Conservation (phyloP, 192 early-diverging fungal genomes). For the Mortierella alpina region DNA sequence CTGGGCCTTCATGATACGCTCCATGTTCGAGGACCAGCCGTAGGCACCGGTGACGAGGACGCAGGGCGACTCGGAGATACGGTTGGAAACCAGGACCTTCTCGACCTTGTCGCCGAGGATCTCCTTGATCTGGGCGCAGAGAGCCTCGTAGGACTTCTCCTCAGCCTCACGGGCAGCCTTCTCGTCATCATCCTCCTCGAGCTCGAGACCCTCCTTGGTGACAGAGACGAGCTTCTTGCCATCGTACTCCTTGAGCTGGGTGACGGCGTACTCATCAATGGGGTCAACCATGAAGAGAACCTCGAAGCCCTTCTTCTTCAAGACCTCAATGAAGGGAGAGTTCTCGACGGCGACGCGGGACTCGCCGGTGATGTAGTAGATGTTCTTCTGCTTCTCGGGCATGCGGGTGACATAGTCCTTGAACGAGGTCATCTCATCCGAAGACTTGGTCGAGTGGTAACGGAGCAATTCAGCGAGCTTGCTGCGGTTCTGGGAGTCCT, state of each 20-base stretch:
- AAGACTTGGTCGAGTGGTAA: slow-evolving; percentile 99
- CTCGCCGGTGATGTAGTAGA: slow-evolving; percentile 99
- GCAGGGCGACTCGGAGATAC: slow-evolving; percentile 97
- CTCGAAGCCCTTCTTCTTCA: slow-evolving; percentile 99
- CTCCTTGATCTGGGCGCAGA: slow-evolving; percentile 96
- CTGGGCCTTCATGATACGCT: slow-evolving; percentile 99
- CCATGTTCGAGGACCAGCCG: slow-evolving; percentile 99
- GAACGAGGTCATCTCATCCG: slow-evolving; percentile 96
- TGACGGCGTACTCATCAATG: slow-evolving; percentile 99
- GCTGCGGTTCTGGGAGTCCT: slow-evolving; percentile 95
- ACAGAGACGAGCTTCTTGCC: slow-evolving; percentile 98
- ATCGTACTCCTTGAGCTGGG: slow-evolving; percentile 99
- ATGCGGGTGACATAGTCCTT: slow-evolving; percentile 99
- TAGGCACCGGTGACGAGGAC: slow-evolving; percentile 98
- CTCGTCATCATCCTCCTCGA: slow-evolving; percentile 99
- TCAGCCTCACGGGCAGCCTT: slow-evolving; percentile 96
- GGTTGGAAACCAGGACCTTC: slow-evolving; percentile 91
- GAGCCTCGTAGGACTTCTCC: slow-evolving; percentile 89
- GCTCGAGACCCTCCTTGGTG: slow-evolving; percentile 99
- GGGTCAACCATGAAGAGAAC: slow-evolving; percentile 99
- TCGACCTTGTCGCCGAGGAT: slow-evolving; percentile 99
- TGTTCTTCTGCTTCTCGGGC: slow-evolving; percentile 99
- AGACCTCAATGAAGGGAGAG: slow-evolving; percentile 97
- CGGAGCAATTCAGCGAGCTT: slow-evolving; percentile 98
- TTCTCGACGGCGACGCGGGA: slow-evolving; percentile 93